A percentile compares a stretch with the other conserved stretches of the same genome.
Conservation (phyloP, 768 basidiomycete genomes). For the Hortiboletus campestris region DNA sequence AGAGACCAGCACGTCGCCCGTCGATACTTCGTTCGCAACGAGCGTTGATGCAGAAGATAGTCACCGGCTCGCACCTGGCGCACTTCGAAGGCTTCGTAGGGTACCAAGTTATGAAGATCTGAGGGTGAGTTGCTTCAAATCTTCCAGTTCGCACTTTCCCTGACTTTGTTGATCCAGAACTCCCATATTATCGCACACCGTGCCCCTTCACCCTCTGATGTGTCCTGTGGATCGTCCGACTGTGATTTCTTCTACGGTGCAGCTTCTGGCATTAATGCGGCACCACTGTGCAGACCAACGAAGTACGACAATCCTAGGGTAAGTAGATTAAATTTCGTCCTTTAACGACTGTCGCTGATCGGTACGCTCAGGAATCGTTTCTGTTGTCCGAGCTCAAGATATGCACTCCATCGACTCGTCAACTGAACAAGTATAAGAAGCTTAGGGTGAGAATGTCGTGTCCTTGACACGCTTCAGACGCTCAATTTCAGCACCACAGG, state of each 20-base stretch:
- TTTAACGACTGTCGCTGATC: background rate
- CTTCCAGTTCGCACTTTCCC: background rate
- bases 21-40: conserved; percentile 19
- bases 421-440: background rate
- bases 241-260: background rate
- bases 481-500: conserved; percentile 1
- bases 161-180: background rate
- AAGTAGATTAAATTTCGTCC: background rate
- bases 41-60: conserved; percentile 13
- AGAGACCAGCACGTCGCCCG: background rate
- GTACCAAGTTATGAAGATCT: conserved; percentile 18
- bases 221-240: background rate
- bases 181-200: background rate
- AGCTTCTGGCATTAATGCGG: background rate
- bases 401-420: background rate
- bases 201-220: background rate
- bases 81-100: conserved; percentile 15
- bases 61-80: background rate
- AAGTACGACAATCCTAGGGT: conserved; percentile 1
- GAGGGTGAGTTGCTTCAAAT: conserved; percentile 6
- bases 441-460: conserved; percentile 1
- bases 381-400: background rate
- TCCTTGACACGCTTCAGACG: background rate
- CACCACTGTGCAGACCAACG: background rate
- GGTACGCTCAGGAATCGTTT: conserved; percentile 2